A percentile compares a stretch with the other conserved stretches of the same genome.
Evolutionary conservation across 2,329 filamentous ascomycete genomes (phyloP).

Genomic region (Colletotrichum echinochloae): DNA sequence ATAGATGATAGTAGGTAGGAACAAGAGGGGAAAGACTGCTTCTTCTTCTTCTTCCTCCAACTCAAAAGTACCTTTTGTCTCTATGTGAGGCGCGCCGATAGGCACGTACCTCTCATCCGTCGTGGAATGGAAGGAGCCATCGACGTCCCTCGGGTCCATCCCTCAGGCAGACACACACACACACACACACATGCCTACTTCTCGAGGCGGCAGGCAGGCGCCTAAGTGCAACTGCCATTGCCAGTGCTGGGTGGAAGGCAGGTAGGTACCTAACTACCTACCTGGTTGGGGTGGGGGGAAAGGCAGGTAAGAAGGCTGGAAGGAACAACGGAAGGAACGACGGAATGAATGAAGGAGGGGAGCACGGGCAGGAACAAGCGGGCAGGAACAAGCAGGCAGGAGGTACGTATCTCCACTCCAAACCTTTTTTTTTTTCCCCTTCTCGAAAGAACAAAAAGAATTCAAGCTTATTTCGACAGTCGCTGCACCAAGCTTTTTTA

Average conservation of each 20-base stretch:
- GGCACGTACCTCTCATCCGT: not conserved
- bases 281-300: too few species aligned
- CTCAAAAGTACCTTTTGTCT: not conserved
- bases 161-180: not conserved
- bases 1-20: not conserved
- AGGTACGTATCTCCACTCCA: constrained; percentile 20
- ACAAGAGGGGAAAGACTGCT: not conserved
- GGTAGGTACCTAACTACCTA: too few species aligned
- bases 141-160: not conserved
- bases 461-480: constrained; percentile 43
- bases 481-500: constrained; percentile 39
- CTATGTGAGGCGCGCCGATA: too few species aligned
- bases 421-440: constrained; percentile 1
- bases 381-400: not conserved
- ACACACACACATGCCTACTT: too few species aligned
- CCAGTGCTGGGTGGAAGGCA: not conserved
- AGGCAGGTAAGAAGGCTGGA: not conserved
- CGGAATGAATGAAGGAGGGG: not conserved
- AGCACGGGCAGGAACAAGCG: not conserved
- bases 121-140: not conserved
- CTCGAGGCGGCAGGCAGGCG: too few species aligned
- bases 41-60: too few species aligned
- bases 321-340: not conserved
- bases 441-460: constrained; percentile 32
- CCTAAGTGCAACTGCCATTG: too few species aligned